Percentiles rank a stretch among this genome's conserved stretches.
phyloP scores from a whole-genome alignment of 352 stramenopile species.

The Phytophthora nicotianae region DNA sequence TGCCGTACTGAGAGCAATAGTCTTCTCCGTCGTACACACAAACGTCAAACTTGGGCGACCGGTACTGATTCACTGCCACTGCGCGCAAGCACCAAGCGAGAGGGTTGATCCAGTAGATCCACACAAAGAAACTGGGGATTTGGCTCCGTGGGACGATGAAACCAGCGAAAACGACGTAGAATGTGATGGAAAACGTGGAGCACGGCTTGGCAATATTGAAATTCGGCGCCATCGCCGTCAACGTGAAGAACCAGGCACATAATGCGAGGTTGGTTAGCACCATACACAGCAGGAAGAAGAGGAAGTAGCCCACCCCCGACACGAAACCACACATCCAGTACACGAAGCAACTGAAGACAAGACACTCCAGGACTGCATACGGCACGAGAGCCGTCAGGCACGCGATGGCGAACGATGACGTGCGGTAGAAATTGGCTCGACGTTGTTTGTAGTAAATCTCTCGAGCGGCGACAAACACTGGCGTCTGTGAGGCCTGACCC shows the following conservation, averaged over 20 bases:
- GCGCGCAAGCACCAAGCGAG: conserved; percentile 46
- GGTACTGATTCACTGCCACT: conserved; percentile 46
- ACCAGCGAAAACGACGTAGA: conserved; percentile 30
- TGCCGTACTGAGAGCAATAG: conserved; percentile 33
- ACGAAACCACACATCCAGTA: conserved; percentile 89
- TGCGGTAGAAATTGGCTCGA: conserved; percentile 85
- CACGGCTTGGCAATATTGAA: conserved; percentile 38
- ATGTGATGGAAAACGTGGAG: conserved; percentile 35
- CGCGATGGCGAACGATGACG: conserved; percentile 57
- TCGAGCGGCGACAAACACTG: conserved; percentile 56
- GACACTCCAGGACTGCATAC: conserved; percentile 46
- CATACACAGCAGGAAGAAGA: conserved; percentile 32
- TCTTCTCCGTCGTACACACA: conserved; percentile 32
- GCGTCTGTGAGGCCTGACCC: conserved; percentile 59
- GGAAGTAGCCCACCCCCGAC: conserved; percentile 7
- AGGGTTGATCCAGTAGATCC: conserved; percentile 68
- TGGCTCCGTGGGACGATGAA: conserved; percentile 25
- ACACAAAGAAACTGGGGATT: conserved; percentile 45
- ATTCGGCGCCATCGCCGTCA: conserved; percentile 34
- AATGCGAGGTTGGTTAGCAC: conserved; percentile 25
- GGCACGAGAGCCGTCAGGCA: conserved; percentile 18
- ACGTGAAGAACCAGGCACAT: conserved; percentile 31
- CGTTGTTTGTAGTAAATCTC: conserved; percentile 79
- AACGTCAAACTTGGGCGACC: conserved; percentile 28
- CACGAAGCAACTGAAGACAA: conserved; percentile 78